Evolutionary conservation across 1,284 basidiomycete genomes (phyloP), one percentile per base, ranked within the genome.

Genomic region (Puccinia polysora): DNA sequence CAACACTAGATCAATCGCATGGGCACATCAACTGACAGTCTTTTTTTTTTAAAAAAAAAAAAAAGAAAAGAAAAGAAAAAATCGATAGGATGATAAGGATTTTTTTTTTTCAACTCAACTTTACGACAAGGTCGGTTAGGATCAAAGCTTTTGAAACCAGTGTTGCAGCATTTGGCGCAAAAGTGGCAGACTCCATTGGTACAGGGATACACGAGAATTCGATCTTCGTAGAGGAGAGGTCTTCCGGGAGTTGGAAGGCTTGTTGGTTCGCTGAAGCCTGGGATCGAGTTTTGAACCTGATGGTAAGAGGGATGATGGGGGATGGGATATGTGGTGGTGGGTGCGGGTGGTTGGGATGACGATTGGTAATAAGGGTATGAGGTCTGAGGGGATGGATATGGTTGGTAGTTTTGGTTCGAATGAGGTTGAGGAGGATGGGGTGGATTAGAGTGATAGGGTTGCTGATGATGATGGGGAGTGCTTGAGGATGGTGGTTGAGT

Each of bases 111-210:
- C 38, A 14, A 6, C 36, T 43, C 30, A 36, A 59, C 65, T 30
- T 70, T 73, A 15, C 69, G 45, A 47, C 75, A 75, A 5, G 75
- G 75, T n/a, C 71, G 58, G 5, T 69, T 63, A 5, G 75, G 75
- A 50, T 75, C 74, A 49, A 72, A 71, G 6, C 52, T 53, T 53
- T 75, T 75, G 23, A 49, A 75, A 18, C 75, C 75, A 12, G 69
- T 75, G 47, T 75, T 74, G 20, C 43, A 43, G 52, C 75, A 75
- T 36, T 75, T 75, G 0, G 63, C 38, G 49, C 75, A 75, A 12
- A 53, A 32, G 63, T 67, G 64, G 14, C 30, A 40, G 0, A 40
- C 36, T 1, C 32, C 28, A 58, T 58, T 47, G 23, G 40, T 12
- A 45, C 32, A 34, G 2, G 74, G 67, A 65, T 74, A 75, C 47